Percentiles rank a stretch among this genome's conserved stretches.
phyloP scores from a whole-genome alignment of 805 yeast species.

The Ogataea ganodermae region DNA sequence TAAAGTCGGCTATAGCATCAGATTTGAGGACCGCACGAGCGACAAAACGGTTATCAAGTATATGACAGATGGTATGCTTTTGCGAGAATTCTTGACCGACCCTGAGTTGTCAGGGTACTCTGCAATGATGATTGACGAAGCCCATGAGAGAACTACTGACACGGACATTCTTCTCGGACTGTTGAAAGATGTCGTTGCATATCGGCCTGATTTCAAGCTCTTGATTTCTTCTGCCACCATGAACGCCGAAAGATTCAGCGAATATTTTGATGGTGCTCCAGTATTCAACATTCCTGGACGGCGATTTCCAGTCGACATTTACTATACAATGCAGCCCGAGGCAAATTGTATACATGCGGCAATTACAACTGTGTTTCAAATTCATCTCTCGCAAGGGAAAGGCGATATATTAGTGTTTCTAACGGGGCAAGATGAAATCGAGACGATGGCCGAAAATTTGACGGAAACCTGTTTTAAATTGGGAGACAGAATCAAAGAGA shows the following conservation, averaged over 20 bases:
- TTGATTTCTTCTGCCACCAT: constrained; percentile 93
- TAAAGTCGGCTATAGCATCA: constrained; percentile 83
- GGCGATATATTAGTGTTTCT: constrained; percentile 90
- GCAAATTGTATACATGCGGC: constrained; percentile 91
- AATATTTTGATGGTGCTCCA: constrained; percentile 81
- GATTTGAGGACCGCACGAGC: constrained; percentile 81
- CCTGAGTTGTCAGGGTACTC: constrained; percentile 69
- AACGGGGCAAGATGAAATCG: constrained; percentile 97
- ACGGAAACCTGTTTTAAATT: constrained; percentile 64
- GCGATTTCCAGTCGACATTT: constrained; percentile 86
- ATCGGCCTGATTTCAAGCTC: constrained; percentile 70
- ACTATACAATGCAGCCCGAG: constrained; percentile 84
- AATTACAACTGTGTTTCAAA: constrained; percentile 81
- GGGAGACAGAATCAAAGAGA: constrained; percentile 58
- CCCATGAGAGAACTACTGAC: constrained; percentile 93
- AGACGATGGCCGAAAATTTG: constrained; percentile 70
- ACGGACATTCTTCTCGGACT: constrained; percentile 83
- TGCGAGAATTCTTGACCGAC: constrained; percentile 80
- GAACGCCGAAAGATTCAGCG: constrained; percentile 84
- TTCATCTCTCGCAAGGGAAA: constrained; percentile 67
- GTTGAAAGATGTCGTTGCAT: constrained; percentile 63
- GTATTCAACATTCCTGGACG: constrained; percentile 90
- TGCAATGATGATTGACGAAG: constrained; percentile 93
- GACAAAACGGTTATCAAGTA: constrained; percentile 75
- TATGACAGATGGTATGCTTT: constrained; percentile 94